Conservation (phyloP, 768 basidiomycete genomes). For the Sporobolomyces phaffii region DNA sequence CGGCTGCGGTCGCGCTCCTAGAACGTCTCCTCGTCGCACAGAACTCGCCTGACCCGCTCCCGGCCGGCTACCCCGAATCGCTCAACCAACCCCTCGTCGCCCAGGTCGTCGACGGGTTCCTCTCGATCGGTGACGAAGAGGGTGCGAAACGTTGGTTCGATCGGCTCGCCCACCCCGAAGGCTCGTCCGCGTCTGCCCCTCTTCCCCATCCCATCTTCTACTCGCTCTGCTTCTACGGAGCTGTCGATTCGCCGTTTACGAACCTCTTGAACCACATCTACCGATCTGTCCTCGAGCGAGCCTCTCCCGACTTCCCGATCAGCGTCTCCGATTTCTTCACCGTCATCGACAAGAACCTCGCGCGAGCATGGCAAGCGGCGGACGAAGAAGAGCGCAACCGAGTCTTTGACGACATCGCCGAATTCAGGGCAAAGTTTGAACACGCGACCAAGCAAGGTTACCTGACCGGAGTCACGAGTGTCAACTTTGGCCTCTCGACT, state of each 20-base stretch:
- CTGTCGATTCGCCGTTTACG: slow-evolving; percentile 1
- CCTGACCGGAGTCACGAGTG: not conserved
- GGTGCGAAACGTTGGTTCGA: slow-evolving; percentile 61
- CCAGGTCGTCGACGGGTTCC: slow-evolving; percentile 51
- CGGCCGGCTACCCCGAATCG: slow-evolving; percentile 46
- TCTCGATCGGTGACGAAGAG: slow-evolving; percentile 52
- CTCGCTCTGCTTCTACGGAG: slow-evolving; percentile 11
- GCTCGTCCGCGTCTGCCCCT: too few relatives aligned
- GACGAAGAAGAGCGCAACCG: not conserved
- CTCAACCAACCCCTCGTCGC: slow-evolving; percentile 35
- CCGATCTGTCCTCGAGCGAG: slow-evolving; percentile 25
- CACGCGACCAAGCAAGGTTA: not conserved
- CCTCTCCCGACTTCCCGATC: slow-evolving; percentile 3
- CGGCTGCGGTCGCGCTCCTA: slow-evolving; percentile 32
- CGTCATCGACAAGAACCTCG: slow-evolving; percentile 34
- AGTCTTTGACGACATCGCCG: slow-evolving; percentile 15
- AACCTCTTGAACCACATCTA: slow-evolving; percentile 31
- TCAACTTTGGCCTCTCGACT: slow-evolving; percentile 20
- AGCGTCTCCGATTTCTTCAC: slow-evolving; percentile 25
- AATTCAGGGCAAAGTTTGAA: slow-evolving; percentile 25
- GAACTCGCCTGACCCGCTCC: not conserved
- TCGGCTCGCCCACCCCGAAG: slow-evolving; percentile 11
- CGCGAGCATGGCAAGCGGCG: not conserved
- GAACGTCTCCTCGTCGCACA: slow-evolving; percentile 30
- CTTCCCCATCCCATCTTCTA: slow-evolving; percentile 24